Evolutionary conservation across 2,329 filamentous ascomycete species (phyloP), one percentile per base, ranked within the genome.

Genomic region (Bisporella sp.): DNA sequence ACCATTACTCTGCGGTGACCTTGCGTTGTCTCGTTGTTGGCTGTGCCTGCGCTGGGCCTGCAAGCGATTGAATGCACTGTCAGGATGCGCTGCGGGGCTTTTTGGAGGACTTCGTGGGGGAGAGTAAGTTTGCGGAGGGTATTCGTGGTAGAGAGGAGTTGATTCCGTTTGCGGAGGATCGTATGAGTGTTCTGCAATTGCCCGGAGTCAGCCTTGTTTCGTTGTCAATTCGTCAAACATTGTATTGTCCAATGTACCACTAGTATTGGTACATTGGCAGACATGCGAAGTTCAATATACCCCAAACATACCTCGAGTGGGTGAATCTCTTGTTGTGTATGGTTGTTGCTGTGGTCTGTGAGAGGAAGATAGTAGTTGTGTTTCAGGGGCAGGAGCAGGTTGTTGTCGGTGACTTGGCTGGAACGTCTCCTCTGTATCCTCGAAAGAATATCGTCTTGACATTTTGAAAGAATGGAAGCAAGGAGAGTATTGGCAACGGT

Each of bases 61-160:
- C 31, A 61, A 49, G 48, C 56, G 59, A 51, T 55, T 54, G 51
- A 61, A 62, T 1, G 58, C 39, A 41, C 53, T 57, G 13, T 60
- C 55, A n/a, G 60, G 59, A 51, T 60, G 60, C 47, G 59, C 52
- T 21, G 55, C 49, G 11, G 55, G 57, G 47, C 51, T 53, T 21
- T 32, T 37, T 2, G 35, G 39, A n/a, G 44, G 11, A 53, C 41
- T 43, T 50, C 42, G 40, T 40, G 55, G 53, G n/a, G 49, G 50
- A 35, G 54, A 54, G 30, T 37, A 37, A 9, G 35, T n/a, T n/a
- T 37, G 35, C n/a, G 51, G 48, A 47, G 54, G 54, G 8, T 11
- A 44, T 9, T 47, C 32, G 28, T 21, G 31, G 46, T 48, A 42
- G 39, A 39, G 32, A 44, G 39, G 11, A 21, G 29, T 11, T 35